A percentile compares a stretch with the other conserved stretches of the same genome.
These are phyloP conservation scores for Batkoa obscura DNA, from an alignment of 371 early-diverging fungal genomes.

Conservation along the genomic window DNA sequence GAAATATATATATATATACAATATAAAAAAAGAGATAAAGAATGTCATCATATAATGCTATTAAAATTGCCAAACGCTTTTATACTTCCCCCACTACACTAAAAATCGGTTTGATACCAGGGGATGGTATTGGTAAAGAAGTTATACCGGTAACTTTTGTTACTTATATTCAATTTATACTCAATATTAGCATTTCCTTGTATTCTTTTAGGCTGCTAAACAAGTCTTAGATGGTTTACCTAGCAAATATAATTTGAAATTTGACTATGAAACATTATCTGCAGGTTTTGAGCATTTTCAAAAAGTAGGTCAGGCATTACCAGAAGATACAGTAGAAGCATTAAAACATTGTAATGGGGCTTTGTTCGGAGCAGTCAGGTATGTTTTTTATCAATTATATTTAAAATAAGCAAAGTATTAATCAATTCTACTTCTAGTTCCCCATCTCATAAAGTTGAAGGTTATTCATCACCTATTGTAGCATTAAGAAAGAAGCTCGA, in stretches of 20 bases:
- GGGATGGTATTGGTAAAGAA: conserved; percentile 88
- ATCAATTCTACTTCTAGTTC: conserved; percentile 31
- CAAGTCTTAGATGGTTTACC: conserved; percentile 60
- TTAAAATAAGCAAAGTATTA: not conserved
- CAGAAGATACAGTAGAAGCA: conserved; percentile 56
- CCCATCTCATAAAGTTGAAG: conserved; percentile 88
- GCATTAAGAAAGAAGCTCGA: conserved; percentile 80
- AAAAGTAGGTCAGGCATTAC: conserved; percentile 76
- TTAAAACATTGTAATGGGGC: conserved; percentile 78
- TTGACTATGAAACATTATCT: conserved; percentile 62
- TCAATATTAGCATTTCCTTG: not conserved
- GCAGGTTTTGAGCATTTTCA: conserved; percentile 91
- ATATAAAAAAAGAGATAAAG: too few relatives aligned
- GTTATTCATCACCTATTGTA: conserved; percentile 91
- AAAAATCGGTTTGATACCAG: conserved; percentile 82
- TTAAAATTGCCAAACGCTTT: too few relatives aligned
- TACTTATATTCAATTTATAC: not conserved
- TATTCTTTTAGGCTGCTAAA: conserved; percentile 53
- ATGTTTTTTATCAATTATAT: conserved; percentile 4
- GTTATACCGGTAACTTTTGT: conserved; percentile 45
- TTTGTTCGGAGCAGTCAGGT: conserved; percentile 92
- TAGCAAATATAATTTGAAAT: conserved; percentile 20
- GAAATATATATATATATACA: too few relatives aligned
- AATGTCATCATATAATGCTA: too few relatives aligned
- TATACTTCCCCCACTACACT: conserved; percentile 7